These are phyloP conservation scores for Emmonsiellopsis sp. DNA, from an alignment of 2,329 filamentous ascomycete species.

Conservation along the genomic window DNA sequence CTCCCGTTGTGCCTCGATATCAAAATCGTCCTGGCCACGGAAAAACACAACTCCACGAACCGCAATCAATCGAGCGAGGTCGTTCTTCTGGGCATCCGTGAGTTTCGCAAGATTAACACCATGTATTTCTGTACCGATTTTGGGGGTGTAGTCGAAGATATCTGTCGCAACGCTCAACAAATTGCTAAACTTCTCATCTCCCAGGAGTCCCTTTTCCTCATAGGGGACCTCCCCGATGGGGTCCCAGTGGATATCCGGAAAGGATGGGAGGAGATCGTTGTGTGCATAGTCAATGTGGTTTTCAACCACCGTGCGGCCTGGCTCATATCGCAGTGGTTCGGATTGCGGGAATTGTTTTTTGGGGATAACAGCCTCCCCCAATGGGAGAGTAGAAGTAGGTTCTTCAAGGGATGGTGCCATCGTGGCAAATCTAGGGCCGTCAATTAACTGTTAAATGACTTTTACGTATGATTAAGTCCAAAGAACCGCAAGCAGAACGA, in stretches of 20 bases:
- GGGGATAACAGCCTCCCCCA: not conserved
- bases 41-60: slow-evolving; percentile 50
- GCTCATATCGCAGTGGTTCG: not conserved
- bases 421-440: not conserved
- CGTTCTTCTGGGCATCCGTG: slow-evolving; percentile 44
- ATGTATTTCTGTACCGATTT: slow-evolving; percentile 46
- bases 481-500: not conserved
- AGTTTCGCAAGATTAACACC: slow-evolving; percentile 43
- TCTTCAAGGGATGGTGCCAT: not conserved
- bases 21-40: slow-evolving; percentile 45
- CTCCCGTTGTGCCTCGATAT: slow-evolving; percentile 43
- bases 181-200: slow-evolving; percentile 45
- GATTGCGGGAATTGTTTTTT: not conserved
- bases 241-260: slow-evolving; percentile 29
- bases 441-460: not conserved
- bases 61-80: slow-evolving; percentile 44
- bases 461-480: not conserved
- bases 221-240: slow-evolving; percentile 41
- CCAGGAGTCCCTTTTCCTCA: slow-evolving; percentile 44
- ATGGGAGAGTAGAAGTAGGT: not conserved
- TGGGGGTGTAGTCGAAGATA: slow-evolving; percentile 48
- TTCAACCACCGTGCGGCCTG: not conserved
- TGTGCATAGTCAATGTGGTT: not conserved
- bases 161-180: slow-evolving; percentile 44
- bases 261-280: not conserved